Base-by-base conservation (phyloP, 345 rosid species). In the Arabidopsis suecica region DNA sequence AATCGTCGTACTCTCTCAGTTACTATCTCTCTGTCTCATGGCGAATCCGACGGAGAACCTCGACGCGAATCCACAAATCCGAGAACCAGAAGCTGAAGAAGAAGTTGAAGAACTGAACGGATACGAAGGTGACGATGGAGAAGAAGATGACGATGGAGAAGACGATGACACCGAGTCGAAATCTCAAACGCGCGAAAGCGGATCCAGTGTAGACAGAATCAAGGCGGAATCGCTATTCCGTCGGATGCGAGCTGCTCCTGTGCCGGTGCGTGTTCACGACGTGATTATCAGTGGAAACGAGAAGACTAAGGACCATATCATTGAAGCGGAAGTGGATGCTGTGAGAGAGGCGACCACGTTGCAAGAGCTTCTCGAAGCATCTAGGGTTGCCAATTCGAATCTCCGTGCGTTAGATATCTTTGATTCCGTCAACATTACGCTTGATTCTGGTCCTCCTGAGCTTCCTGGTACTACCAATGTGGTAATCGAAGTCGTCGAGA, bases 361-460 rank as follows among this genome's bases (percentile, higher is more conserved):
- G 81, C 97, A 90, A 73, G 97, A 89, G 81, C 78, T 92, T 70
- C 74, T 95, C 51, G 82, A 80, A 74, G 97, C 86, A 0, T 86
- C 97, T 20, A 80, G 78, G 65, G 61, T 75, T 41, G 93, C 86
- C 32, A 90, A 83, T 79, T 85, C 83, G 68, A 82, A 85, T 80
- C 81, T 95, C 53, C 85, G 83, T 57, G 86, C 84, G 51, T 87
- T 92, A 2, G 97, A 86, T 38, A 82, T 88, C 58, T 95, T 95
- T 20, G 93, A 92, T 79, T 90, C 98, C 28, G 93, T 89, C 7
- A 89, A 65, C 66, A 87, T 95, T 20, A 90, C 87, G 44, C 93
- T 90, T 66, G 97, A 92, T 78, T 82, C 96, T 4, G 98, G 97
- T 14, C 98, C 98, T 10, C 85, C 83, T 7, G 98, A 95, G 86